Percentiles rank a stretch among this genome's conserved stretches.
These are phyloP conservation scores for Paraphoma sp. DNA, from an alignment of 2,329 filamentous ascomycete species.

Conservation along the genomic window DNA sequence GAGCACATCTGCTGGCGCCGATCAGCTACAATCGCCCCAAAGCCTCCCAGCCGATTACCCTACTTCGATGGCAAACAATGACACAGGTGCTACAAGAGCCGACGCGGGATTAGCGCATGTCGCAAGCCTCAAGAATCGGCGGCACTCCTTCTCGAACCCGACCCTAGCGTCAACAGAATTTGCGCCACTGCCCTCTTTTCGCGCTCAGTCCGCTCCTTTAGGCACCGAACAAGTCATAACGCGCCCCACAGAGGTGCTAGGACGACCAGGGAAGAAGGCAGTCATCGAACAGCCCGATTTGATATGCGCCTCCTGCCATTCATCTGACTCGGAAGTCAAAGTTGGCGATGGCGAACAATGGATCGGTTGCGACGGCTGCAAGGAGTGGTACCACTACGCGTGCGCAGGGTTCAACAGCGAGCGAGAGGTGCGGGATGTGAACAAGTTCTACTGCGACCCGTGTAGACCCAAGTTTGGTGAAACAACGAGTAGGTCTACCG, in stretches of 20 bases:
- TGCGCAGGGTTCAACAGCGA: conserved; percentile 72
- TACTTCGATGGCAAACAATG: conserved; percentile 11
- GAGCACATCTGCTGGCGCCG: conserved; percentile 19
- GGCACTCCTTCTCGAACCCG: conserved; percentile 39
- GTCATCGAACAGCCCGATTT: conserved; percentile 47
- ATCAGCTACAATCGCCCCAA: conserved; percentile 44
- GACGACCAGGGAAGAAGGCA: conserved; percentile 13
- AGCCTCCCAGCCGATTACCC: conserved; percentile 37
- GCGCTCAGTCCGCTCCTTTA: conserved; percentile 43
- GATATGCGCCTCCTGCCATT: conserved; percentile 64
- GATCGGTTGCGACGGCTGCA: conserved; percentile 73
- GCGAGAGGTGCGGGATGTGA: conserved; percentile 68
- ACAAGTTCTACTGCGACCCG: conserved; percentile 69
- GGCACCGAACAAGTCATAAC: conserved; percentile 20
- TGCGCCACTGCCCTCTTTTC: conserved; percentile 13
- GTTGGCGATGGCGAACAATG: conserved; percentile 65
- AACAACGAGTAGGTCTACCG: conserved; percentile 61
- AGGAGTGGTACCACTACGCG: conserved; percentile 71
- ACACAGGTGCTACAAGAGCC: conserved; percentile 7
- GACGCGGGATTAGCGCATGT: conserved; percentile 10
- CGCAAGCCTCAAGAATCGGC: conserved; percentile 23
- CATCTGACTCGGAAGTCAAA: conserved; percentile 59
- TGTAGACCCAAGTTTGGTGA: conserved; percentile 67
- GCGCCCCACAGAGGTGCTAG: conserved; percentile 12
- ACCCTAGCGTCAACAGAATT: conserved; percentile 9